These are phyloP conservation scores for Phyllosticta capitalensis DNA, from an alignment of 2,329 filamentous ascomycete species.

Conservation along the genomic window DNA sequence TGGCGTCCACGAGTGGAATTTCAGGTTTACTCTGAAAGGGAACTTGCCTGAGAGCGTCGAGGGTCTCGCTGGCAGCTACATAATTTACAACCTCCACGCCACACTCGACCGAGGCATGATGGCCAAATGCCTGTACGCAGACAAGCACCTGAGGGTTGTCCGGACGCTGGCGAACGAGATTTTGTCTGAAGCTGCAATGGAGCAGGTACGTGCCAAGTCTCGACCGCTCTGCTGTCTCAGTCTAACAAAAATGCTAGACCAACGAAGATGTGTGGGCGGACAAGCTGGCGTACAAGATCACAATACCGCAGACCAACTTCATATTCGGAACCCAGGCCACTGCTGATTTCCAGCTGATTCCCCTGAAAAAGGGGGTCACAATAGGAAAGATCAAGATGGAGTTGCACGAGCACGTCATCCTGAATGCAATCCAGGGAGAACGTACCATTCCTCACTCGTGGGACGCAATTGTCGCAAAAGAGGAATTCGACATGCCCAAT, in stretches of 20 bases:
- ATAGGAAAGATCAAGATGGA: slow-evolving; percentile 76
- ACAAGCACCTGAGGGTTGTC: slow-evolving; percentile 50
- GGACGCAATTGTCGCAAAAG: slow-evolving; percentile 22
- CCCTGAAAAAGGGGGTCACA: slow-evolving; percentile 77
- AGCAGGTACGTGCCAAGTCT: slow-evolving; percentile 21
- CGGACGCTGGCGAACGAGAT: slow-evolving; percentile 50
- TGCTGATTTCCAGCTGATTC: slow-evolving; percentile 78
- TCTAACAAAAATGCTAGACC: slow-evolving; percentile 34
- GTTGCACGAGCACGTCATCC: slow-evolving; percentile 58
- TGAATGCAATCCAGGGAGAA: slow-evolving; percentile 24
- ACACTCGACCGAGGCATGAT: slow-evolving; percentile 81
- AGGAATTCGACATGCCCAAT: slow-evolving; percentile 27
- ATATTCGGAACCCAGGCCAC: slow-evolving; percentile 83
- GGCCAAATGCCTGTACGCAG: slow-evolving; percentile 72
- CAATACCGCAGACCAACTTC: slow-evolving; percentile 86
- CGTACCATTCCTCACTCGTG: slow-evolving; percentile 18
- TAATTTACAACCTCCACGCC: slow-evolving; percentile 86
- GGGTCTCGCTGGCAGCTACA: slow-evolving; percentile 73
- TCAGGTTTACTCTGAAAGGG: slow-evolving; percentile 38
- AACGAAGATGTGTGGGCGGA: slow-evolving; percentile 97
- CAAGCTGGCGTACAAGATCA: slow-evolving; percentile 92
- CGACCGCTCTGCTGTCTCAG: neutral
- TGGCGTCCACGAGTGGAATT: slow-evolving; percentile 41
- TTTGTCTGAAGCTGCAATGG: slow-evolving; percentile 50
- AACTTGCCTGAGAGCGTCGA: slow-evolving; percentile 74